Percentiles rank a stretch among this genome's conserved stretches.
Conservation (phyloP, 2,329 filamentous ascomycete species). For the Septoria linicola region DNA sequence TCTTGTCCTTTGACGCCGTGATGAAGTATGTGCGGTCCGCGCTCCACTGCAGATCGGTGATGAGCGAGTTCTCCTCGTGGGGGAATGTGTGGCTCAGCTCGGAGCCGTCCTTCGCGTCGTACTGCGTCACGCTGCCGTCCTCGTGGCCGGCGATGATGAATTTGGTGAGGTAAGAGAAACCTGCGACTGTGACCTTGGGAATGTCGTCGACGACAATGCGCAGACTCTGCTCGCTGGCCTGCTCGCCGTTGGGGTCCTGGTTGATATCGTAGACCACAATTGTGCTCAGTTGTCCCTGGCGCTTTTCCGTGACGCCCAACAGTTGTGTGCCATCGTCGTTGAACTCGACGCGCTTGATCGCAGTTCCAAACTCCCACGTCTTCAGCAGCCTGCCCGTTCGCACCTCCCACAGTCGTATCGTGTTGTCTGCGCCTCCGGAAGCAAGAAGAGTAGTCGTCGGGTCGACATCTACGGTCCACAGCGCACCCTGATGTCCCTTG, state of each 20-base stretch:
- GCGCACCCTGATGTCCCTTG: slow-evolving; percentile 92
- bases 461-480: slow-evolving; percentile 98
- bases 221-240: slow-evolving; percentile 77
- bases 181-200: slow-evolving; percentile 95
- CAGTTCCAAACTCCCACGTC: slow-evolving; percentile 96
- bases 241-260: slow-evolving; percentile 76
- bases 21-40: slow-evolving; percentile 96
- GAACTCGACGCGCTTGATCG: slow-evolving; percentile 97
- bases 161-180: slow-evolving; percentile 90
- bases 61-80: slow-evolving; percentile 78
- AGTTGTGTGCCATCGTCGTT: slow-evolving; percentile 87
- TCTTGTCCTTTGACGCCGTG: slow-evolving; percentile 97
- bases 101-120: slow-evolving; percentile 89
- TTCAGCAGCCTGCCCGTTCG: slow-evolving; percentile 90
- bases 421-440: slow-evolving; percentile 96
- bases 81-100: slow-evolving; percentile 75
- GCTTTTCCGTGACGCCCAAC: slow-evolving; percentile 95
- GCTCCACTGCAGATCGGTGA: slow-evolving; percentile 95
- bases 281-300: slow-evolving; percentile 91
- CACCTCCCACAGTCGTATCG: slow-evolving; percentile 94
- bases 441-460: slow-evolving; percentile 88
- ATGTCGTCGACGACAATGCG: slow-evolving; percentile 86
- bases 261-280: slow-evolving; percentile 91
- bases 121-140: slow-evolving; percentile 87
- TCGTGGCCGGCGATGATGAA: slow-evolving; percentile 98